phyloP scores from a whole-genome alignment of 345 rosid genomes.

The Bruguiera sexangula region DNA sequence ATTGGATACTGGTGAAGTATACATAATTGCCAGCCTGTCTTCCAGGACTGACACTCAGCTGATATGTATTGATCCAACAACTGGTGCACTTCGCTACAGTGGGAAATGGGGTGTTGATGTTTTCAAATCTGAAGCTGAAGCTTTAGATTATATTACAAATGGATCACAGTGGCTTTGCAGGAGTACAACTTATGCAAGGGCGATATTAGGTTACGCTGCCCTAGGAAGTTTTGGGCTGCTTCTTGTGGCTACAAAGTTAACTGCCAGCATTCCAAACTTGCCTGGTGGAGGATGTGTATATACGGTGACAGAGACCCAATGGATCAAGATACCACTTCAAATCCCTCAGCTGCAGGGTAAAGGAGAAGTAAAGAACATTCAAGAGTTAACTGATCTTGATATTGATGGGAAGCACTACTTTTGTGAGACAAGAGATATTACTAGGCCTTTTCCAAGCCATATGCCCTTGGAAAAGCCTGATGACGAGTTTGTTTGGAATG shows the following conservation, averaged over 20 bases:
- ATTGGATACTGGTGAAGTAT: constrained; percentile 70
- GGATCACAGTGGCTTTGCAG: constrained; percentile 55
- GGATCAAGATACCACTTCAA: constrained; percentile 79
- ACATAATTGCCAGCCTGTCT: constrained; percentile 60
- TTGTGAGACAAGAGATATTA: constrained; percentile 83
- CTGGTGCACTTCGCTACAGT: constrained; percentile 61
- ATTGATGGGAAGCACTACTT: constrained; percentile 94
- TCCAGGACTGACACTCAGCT: constrained; percentile 69
- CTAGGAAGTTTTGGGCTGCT: constrained; percentile 80
- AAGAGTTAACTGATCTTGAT: constrained; percentile 82
- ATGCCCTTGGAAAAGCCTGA: constrained; percentile 69
- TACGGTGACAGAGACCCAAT: constrained; percentile 79
- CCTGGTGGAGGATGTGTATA: constrained; percentile 94
- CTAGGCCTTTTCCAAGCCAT: constrained; percentile 86
- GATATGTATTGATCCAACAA: constrained; percentile 83
- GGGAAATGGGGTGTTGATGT: constrained; percentile 67
- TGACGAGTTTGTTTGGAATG: constrained; percentile 95
- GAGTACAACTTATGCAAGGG: constrained; percentile 56
- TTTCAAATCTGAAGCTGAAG: constrained; percentile 77
- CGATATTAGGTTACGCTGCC: constrained; percentile 80
- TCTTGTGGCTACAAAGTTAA: constrained; percentile 75
- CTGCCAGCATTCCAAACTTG: constrained; percentile 62
- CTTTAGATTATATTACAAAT: constrained; percentile 60
- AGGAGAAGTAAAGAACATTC: constrained; percentile 80
- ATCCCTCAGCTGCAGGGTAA: constrained; percentile 84